A percentile compares a stretch with the other conserved stretches of the same genome.
Evolutionary conservation across 371 early-diverging fungal genomes (phyloP).

Genomic region (Funneliformis caledonium): DNA sequence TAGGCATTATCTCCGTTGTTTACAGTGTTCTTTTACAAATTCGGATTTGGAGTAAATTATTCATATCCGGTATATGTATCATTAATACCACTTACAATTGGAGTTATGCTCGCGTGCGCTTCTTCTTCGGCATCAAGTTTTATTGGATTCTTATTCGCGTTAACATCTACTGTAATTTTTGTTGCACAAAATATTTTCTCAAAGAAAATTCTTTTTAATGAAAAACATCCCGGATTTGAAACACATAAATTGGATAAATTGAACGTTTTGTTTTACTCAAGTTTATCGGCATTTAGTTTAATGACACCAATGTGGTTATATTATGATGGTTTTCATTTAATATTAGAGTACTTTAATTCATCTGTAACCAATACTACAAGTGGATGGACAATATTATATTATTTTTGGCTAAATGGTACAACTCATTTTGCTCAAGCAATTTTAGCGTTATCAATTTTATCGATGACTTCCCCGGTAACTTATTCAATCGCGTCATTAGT

Average conservation of each 20-base stretch:
- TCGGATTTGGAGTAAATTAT: conserved; percentile 69
- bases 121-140: conserved; percentile 54
- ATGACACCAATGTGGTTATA: conserved; percentile 86
- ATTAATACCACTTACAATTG: conserved; percentile 80
- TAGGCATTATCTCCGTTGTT: conserved; percentile 89
- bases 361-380: neutral
- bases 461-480: conserved; percentile 82
- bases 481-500: conserved; percentile 87
- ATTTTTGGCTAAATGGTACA: conserved; percentile 78
- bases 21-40: conserved; percentile 77
- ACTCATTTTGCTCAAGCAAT: conserved; percentile 82
- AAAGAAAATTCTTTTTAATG: conserved; percentile 73
- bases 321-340: conserved; percentile 67
- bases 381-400: conserved; percentile 45
- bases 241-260: conserved; percentile 76
- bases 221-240: conserved; percentile 44
- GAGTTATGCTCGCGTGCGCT: conserved; percentile 81
- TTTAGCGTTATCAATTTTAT: conserved; percentile 80
- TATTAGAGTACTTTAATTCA: conserved; percentile 42
- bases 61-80: conserved; percentile 72
- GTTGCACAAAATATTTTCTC: conserved; percentile 85
- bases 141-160: conserved; percentile 73
- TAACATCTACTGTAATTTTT: conserved; percentile 78
- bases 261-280: conserved; percentile 81
- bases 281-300: conserved; percentile 66